phyloP scores from a whole-genome alignment of 1,139 yeast species.

The Scheffersomyces insectosa region DNA sequence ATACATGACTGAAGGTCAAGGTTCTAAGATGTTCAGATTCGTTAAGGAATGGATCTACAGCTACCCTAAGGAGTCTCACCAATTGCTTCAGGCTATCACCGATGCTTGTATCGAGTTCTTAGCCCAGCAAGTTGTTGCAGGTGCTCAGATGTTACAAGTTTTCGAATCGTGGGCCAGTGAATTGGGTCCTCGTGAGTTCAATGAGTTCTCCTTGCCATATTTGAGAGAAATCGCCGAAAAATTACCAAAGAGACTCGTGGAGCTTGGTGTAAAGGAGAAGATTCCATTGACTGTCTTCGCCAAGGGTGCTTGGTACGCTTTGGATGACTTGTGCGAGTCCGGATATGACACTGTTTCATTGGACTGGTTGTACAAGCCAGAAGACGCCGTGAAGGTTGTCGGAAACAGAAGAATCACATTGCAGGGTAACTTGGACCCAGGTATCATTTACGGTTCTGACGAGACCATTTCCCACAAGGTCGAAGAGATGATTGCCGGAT shows the following conservation, averaged over 20 bases:
- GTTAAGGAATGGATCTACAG: constrained; percentile 92
- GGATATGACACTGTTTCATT: constrained; percentile 87
- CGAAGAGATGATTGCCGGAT: constrained; percentile 82
- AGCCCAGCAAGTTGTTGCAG: constrained; percentile 94
- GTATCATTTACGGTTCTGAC: constrained; percentile 85
- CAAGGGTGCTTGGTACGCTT: constrained; percentile 97
- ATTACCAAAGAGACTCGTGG: constrained; percentile 68
- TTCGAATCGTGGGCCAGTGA: constrained; percentile 99
- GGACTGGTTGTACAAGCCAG: constrained; percentile 90
- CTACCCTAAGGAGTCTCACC: constrained; percentile 71
- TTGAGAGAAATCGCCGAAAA: constrained; percentile 70
- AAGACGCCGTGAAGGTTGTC: constrained; percentile 77
- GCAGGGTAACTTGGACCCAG: constrained; percentile 97
- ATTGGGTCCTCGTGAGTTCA: constrained; percentile 84
- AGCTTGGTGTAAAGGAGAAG: constrained; percentile 67
- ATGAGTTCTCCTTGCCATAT: constrained; percentile 86
- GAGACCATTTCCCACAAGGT: constrained; percentile 80
- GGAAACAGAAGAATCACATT: constrained; percentile 75
- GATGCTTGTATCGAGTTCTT: constrained; percentile 90
- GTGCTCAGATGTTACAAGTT: constrained; percentile 96
- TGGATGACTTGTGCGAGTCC: constrained; percentile 79
- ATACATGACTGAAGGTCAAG: constrained; percentile 98
- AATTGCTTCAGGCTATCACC: constrained; percentile 73
- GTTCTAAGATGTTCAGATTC: constrained; percentile 84
- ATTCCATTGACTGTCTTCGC: constrained; percentile 92